A percentile compares a stretch with the other conserved stretches of the same genome.
Evolutionary conservation across 176 grass and related monocot species (phyloP).

Genomic region (barley (Hordeum vulgare)): DNA sequence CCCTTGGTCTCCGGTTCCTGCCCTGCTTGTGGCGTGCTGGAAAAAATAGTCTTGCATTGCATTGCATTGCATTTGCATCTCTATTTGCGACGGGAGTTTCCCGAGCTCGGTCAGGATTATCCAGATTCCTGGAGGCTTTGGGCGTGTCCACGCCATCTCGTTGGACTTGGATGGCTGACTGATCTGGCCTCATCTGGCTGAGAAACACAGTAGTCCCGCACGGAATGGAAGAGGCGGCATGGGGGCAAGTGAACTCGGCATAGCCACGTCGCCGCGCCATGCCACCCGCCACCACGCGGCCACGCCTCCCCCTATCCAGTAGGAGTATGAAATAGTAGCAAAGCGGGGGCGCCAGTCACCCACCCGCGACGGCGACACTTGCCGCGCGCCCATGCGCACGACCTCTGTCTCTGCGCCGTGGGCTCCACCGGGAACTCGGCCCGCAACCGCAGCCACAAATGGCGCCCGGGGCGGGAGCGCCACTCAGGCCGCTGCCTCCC

Average conservation of each 20-base stretch:
- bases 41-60: too few species aligned
- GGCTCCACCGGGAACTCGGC: not conserved
- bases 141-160: not conserved
- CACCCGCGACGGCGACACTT: slow-evolving; percentile 10
- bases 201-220: not conserved
- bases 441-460: slow-evolving; percentile 41
- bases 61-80: not conserved
- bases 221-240: not conserved
- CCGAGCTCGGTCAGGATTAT: slow-evolving; percentile 34
- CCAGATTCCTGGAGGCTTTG: slow-evolving; percentile 21
- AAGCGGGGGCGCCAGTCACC: not conserved
- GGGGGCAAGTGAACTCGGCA: not conserved
- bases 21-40: too few species aligned
- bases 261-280: slow-evolving; percentile 14
- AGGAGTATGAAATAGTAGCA: not conserved
- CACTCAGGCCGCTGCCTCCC: slow-evolving; percentile 22
- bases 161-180: not conserved
- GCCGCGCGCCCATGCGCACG: not conserved
- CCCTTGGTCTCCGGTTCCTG: not conserved
- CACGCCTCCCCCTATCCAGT: slow-evolving; percentile 39
- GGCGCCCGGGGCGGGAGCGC: slow-evolving; percentile 27
- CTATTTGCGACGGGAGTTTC: slow-evolving; percentile 12
- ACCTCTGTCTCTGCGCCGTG: not conserved
- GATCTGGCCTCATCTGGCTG: not conserved
- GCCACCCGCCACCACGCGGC: slow-evolving; percentile 25